Base-by-base conservation (phyloP, 768 basidiomycete genomes). In the Xerocomellus chrysenteron region DNA sequence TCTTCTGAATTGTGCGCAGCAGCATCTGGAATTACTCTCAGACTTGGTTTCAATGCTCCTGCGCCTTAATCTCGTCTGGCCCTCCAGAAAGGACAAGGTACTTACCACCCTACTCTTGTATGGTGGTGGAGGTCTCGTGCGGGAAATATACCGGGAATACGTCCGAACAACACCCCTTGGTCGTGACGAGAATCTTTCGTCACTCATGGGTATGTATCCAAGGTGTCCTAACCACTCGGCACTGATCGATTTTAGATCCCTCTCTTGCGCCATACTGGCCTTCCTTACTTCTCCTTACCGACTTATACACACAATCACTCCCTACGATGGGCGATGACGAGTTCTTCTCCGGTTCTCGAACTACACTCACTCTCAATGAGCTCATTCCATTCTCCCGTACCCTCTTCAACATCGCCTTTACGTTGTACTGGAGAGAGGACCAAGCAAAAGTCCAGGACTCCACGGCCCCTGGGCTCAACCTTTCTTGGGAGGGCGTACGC, bases 281-380 rank as follows among this genome's bases (percentile, higher is more conserved):
- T 0, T 78, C 89, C 3, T 72, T 98, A 1, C 74, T 98, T 9
- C 80, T 97, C 53, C 81, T 95, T 9, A 80, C 83, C 2, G 88
- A 95, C 49, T 70, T 97, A 12, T 96, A 97, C 71, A 80, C 85
- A 2, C 90, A 95, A 56, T 82, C 86, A 1, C 80, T 98, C 33
- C 77, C 93, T 33, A 94, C 94, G 0, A 91, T 98, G 81, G 92
- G 92, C 1, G 97, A 99, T 64, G 96, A 98, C 72, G 97, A 98
- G 69, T 98, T 98, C 75, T 97, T 97, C 68, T 82, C 85, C 2
- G 58, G 55, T 48, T 67, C 72, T n/a, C 75, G 86, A 19, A 96
- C 94, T 59, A 90, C 94, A 0, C 79, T 98, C 2, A 78, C 80
- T 0, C 69, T 95, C 9, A 92, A 96, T 63, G 97, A 98, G 61